Conservation (phyloP, 176 grass and related monocot species). For the Eleusine indica region DNA sequence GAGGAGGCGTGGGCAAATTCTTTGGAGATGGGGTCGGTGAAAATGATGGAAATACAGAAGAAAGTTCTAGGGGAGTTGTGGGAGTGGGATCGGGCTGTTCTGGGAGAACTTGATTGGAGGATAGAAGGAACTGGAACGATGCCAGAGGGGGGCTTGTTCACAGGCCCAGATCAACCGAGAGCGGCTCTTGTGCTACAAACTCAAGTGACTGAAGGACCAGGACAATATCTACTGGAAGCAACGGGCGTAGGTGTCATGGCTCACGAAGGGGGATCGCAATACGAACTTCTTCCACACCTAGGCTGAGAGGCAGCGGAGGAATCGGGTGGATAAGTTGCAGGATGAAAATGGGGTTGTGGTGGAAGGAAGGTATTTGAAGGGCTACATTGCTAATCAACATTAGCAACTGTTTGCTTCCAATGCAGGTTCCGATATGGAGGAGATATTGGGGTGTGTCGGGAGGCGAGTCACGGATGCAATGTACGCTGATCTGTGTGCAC, state of each 20-base stretch:
- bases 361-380: not conserved
- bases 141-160: no score
- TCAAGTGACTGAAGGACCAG: not conserved
- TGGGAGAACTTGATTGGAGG: no score
- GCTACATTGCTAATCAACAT: not conserved
- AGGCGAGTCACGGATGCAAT: not conserved
- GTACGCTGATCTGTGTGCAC: not conserved
- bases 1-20: no score
- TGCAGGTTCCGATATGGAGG: not conserved
- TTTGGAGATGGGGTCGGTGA: no score
- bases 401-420: not conserved
- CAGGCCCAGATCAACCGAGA: not conserved
- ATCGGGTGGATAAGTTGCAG: not conserved
- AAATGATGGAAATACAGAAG: no score
- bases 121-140: no score
- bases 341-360: not conserved
- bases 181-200: not conserved
- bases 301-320: not conserved
- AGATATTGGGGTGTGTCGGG: not conserved
- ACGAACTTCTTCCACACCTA: not conserved
- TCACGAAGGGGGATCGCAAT: not conserved
- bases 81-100: no score
- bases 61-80: no score
- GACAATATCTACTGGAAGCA: not conserved
- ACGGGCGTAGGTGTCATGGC: not conserved